Conservation (phyloP, 768 basidiomycete genomes). For the Phylloporus scabripes region DNA sequence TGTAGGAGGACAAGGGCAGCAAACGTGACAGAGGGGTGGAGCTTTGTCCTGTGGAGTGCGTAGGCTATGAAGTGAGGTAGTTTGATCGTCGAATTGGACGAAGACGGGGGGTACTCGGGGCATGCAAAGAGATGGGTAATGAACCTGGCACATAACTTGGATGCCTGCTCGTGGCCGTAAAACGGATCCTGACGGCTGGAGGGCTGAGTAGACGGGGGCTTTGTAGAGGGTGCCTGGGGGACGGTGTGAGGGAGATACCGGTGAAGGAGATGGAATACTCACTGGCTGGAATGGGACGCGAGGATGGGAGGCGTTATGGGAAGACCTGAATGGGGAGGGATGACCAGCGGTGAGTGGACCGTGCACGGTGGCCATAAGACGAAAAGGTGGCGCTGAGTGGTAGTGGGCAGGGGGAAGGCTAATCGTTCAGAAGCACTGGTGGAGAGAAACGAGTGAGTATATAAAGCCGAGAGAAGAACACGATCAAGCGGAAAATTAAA, state of each 20-base stretch:
- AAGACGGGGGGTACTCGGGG: conserved; percentile 66
- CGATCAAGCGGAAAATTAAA: not conserved
- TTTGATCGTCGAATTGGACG: conserved; percentile 27
- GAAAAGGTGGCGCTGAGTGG: conserved; percentile 17
- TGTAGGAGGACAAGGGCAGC: conserved; percentile 46
- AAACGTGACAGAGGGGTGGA: conserved; percentile 47
- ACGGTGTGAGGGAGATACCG: not conserved
- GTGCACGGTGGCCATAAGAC: conserved; percentile 29
- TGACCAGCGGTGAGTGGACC: conserved; percentile 26
- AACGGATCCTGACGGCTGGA: conserved; percentile 24
- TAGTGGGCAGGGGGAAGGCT: conserved; percentile 6
- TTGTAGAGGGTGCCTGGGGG: conserved; percentile 22
- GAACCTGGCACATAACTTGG: conserved; percentile 68
- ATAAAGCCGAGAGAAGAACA: conserved; percentile 13
- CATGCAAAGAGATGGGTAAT: conserved; percentile 84
- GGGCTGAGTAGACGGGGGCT: conserved; percentile 30
- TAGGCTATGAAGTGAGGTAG: conserved; percentile 64
- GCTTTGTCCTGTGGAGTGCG: conserved; percentile 59
- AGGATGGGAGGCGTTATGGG: conserved; percentile 25
- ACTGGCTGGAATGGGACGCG: conserved; percentile 27
- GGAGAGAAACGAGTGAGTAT: conserved; percentile 15
- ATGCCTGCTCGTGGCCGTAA: conserved; percentile 65
- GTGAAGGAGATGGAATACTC: not conserved
- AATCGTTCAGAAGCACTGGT: conserved; percentile 15
- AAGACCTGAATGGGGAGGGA: conserved; percentile 25